phyloP scores from a whole-genome alignment of 2,329 filamentous ascomycete species.

The Scedosporium aurantiacum region DNA sequence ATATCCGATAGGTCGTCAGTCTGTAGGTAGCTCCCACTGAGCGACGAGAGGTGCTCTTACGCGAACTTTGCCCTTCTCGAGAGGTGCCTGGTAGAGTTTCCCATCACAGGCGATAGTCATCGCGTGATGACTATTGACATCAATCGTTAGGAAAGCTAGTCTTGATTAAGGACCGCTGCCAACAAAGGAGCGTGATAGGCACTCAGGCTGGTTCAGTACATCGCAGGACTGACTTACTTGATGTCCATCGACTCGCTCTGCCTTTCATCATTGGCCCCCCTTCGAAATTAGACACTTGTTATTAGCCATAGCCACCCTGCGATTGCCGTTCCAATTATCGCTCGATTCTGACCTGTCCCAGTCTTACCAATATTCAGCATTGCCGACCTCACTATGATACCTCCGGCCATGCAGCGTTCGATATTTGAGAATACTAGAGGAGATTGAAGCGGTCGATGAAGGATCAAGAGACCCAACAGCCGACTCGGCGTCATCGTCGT shows the following conservation, averaged over 20 bases:
- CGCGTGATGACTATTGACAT: conserved; percentile 13
- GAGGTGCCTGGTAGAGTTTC: conserved; percentile 15
- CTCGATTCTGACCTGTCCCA: too few relatives aligned
- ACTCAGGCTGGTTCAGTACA: too few relatives aligned
- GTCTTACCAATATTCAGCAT: not conserved
- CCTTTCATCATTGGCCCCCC: conserved; percentile 9
- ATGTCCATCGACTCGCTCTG: conserved; percentile 12
- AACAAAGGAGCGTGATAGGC: too few relatives aligned
- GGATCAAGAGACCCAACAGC: not conserved
- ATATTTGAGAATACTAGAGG: conserved; percentile 21
- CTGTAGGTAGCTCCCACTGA: too few relatives aligned
- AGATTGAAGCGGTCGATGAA: conserved; percentile 20
- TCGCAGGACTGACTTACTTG: conserved; percentile 7
- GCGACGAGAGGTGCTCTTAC: not conserved
- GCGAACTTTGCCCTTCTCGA: conserved; percentile 7
- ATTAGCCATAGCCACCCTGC: not conserved
- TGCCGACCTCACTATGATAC: not conserved
- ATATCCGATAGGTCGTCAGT: conserved; percentile 6
- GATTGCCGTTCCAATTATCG: not conserved
- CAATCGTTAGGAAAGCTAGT: too few relatives aligned
- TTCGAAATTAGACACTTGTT: not conserved
- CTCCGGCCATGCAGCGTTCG: conserved; percentile 14
- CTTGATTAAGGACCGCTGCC: too few relatives aligned
- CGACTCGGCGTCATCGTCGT: not conserved
- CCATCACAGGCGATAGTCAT: conserved; percentile 13